Conservation (phyloP, 2,329 filamentous ascomycete species). For the Neurospora sp. region DNA sequence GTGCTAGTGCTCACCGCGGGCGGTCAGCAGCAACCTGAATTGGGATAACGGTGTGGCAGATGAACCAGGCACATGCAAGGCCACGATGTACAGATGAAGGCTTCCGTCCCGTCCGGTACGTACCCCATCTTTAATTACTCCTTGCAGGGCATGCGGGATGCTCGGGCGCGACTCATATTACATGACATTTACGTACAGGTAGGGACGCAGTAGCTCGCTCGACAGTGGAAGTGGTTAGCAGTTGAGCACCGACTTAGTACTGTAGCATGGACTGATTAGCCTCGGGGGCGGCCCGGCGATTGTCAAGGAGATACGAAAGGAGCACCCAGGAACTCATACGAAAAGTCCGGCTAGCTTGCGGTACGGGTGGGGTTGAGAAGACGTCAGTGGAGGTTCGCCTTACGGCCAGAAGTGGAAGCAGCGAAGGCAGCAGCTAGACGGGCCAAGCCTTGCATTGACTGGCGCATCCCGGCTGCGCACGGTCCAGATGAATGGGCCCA, state of each 20-base stretch:
- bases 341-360: neutral
- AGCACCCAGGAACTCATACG: no score
- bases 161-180: neutral
- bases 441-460: neutral
- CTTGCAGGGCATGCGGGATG: neutral
- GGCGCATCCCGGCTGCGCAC: neutral
- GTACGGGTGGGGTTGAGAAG: neutral
- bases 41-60: neutral
- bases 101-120: neutral
- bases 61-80: neutral
- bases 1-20: neutral
- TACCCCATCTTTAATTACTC: neutral
- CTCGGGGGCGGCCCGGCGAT: neutral
- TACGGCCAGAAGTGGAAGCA: neutral
- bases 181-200: neutral
- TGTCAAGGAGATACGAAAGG: neutral
- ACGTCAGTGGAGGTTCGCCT: neutral
- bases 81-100: neutral
- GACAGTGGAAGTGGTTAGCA: neutral
- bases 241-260: neutral
- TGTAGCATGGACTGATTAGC: neutral
- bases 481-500: neutral
- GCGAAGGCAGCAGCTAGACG: neutral
- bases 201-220: neutral
- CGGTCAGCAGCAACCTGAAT: neutral